Evolutionary conservation across 352 stramenopile species (phyloP), one percentile per base, ranked within the genome.

Genomic region (Phytophthora colocasiae): DNA sequence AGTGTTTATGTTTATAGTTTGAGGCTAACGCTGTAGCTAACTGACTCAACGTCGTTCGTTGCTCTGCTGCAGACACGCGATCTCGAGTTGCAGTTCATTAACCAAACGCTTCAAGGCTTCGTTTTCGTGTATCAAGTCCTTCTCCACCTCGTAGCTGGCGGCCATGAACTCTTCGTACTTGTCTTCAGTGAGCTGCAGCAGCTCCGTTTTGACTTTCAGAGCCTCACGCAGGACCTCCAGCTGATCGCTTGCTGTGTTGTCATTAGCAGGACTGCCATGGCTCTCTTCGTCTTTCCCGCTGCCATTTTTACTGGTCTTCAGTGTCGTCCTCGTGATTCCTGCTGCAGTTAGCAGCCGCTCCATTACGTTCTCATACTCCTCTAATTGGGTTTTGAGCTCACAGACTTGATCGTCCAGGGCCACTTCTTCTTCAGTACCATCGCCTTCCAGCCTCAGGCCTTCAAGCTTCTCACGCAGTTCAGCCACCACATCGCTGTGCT

Each of bases 211-310:
- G 24, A 63, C 70, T 63, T 83, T 69, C 19, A 91, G 67, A 68
- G 91, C 82, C 38, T 81, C 75, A 29, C 87, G 80, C 40, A 91
- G 68, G 43, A 63, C 87, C 45, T 81, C 49, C 29, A 90, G 59
- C 55, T 89, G 80, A 34, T 90, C 72, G 48, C 79, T 45, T 27
- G 26, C 2, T 19, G 17, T 15, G 38, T 43, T 5, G 10, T 4
- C 27, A 14, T 31, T 38, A 4, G 10, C 47, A 39, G 2, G 27
- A 2, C 4, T 36, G 47, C 10, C 10, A 22, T 15, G 2, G 26
- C 41, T 52, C 11, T 39, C 15, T 34, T 54, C 22, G 22, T 59
- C 58, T 4, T 24, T 19, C 43, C 32, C 22, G 12, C 2, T 19
- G n/a, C 36, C 52, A 22, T 22, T 22, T 22, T 22, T 22, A 22